phyloP scores from a whole-genome alignment of 805 yeast species.

The Yarrowia deformans region DNA sequence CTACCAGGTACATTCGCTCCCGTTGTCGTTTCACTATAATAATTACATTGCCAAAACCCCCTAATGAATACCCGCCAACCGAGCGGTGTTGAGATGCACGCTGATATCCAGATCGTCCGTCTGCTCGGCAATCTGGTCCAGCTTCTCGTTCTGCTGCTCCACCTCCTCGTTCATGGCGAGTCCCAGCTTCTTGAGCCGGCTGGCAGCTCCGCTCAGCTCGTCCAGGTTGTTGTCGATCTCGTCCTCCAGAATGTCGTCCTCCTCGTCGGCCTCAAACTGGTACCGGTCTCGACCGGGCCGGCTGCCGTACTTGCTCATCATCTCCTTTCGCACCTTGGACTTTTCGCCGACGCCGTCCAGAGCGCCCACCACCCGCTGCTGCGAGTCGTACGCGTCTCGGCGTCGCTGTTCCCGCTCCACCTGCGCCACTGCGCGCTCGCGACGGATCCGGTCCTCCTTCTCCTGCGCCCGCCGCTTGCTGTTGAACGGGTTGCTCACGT shows the following conservation, averaged over 20 bases:
- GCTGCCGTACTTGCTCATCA: constrained; percentile 40
- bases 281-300: constrained; percentile 61
- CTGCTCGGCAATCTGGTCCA: constrained; percentile 78
- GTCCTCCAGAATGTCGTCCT: constrained; percentile 90
- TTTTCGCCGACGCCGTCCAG: constrained; percentile 50
- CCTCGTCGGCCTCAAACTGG: constrained; percentile 87
- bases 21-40: too few species aligned
- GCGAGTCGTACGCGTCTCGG: constrained; percentile 65
- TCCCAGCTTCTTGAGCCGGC: constrained; percentile 76
- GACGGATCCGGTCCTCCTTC: constrained; percentile 72
- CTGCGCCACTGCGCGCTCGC: constrained; percentile 68
- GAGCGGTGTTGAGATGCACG: constrained; percentile 76
- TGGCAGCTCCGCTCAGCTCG: constrained; percentile 72
- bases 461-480: constrained; percentile 75
- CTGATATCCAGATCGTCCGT: constrained; percentile 85
- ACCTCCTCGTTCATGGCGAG: constrained; percentile 76
- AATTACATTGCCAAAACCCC: background rate
- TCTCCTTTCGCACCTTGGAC: constrained; percentile 48
- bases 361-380: constrained; percentile 69
- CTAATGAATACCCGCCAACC: constrained; percentile 57
- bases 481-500: constrained; percentile 86
- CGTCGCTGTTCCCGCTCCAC: constrained; percentile 67
- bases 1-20: too few species aligned
- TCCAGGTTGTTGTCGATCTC: constrained; percentile 85
- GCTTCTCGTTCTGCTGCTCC: constrained; percentile 74